Percentiles rank a stretch among this genome's conserved stretches.
phyloP scores from a whole-genome alignment of 2,329 filamentous ascomycete species.

The Alternaria sp. region DNA sequence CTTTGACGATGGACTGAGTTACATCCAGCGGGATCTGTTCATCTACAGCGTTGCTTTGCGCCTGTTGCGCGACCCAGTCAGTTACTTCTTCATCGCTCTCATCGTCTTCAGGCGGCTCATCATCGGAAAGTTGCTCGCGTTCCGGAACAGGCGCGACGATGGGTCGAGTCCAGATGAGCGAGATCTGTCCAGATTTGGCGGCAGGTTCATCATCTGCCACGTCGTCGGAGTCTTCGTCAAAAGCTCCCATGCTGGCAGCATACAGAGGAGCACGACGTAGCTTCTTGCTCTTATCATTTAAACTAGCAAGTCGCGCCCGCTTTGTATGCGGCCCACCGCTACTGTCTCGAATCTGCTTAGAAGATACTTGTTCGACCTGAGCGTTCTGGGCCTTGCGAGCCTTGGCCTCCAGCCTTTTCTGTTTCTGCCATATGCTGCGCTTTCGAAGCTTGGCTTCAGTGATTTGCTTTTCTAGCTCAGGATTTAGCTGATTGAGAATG shows the following conservation, averaged over 20 bases:
- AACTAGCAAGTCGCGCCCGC: slow-evolving; percentile 35
- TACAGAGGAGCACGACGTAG: slow-evolving; percentile 26
- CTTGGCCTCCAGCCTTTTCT: slow-evolving; percentile 26
- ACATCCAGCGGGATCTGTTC: neutral
- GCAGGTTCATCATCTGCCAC: slow-evolving; percentile 8
- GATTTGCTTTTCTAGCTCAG: slow-evolving; percentile 31
- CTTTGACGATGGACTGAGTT: neutral
- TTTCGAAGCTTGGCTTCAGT: slow-evolving; percentile 25
- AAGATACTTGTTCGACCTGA: slow-evolving; percentile 25
- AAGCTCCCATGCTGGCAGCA: neutral
- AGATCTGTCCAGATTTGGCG: slow-evolving; percentile 16
- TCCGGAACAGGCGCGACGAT: slow-evolving; percentile 7
- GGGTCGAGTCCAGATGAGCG: slow-evolving; percentile 19
- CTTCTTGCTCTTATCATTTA: slow-evolving; percentile 35
- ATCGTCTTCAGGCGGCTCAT: slow-evolving; percentile 14
- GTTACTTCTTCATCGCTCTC: slow-evolving; percentile 13
- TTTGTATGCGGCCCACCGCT: slow-evolving; percentile 21
- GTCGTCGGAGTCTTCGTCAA: slow-evolving; percentile 22
- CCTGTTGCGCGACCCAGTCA: neutral
- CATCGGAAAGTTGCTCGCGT: slow-evolving; percentile 1
- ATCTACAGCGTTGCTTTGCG: neutral
- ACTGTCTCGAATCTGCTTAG: slow-evolving; percentile 13
- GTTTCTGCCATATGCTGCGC: slow-evolving; percentile 23
- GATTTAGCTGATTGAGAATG: slow-evolving; percentile 31
- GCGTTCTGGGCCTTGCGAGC: slow-evolving; percentile 32